Conservation (phyloP, 2,329 filamentous ascomycete genomes). For the Fusarium begoniae region DNA sequence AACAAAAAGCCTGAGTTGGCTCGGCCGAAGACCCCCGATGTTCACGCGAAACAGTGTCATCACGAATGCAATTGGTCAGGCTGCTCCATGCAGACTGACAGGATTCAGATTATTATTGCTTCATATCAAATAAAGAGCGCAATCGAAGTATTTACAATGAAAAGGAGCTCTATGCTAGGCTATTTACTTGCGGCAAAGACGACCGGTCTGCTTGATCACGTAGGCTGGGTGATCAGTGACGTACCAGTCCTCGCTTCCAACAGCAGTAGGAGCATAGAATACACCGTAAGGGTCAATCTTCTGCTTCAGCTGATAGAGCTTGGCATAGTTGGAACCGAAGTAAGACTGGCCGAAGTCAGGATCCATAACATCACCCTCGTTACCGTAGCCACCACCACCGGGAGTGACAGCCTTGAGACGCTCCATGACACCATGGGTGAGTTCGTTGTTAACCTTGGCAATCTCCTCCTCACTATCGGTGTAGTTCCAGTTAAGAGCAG, state of each 20-base stretch:
- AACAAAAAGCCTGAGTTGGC: too few relatives aligned
- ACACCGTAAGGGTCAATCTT: constrained; percentile 48
- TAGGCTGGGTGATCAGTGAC: constrained; percentile 20
- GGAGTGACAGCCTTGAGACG: constrained; percentile 38
- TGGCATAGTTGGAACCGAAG: constrained; percentile 49
- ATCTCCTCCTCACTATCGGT: constrained; percentile 11
- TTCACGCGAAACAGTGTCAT: not conserved
- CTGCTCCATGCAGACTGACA: not conserved
- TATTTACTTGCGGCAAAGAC: constrained; percentile 24
- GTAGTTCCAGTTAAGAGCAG: constrained; percentile 38
- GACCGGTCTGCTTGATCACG: constrained; percentile 29
- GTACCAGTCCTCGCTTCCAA: constrained; percentile 51
- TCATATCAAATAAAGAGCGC: not conserved
- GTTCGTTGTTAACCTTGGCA: constrained; percentile 42
- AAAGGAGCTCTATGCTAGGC: not conserved
- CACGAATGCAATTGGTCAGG: not conserved
- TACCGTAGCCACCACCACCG: constrained; percentile 41
- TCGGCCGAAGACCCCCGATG: too few relatives aligned
- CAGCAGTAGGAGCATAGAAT: constrained; percentile 49
- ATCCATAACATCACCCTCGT: constrained; percentile 50
- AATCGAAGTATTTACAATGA: not conserved
- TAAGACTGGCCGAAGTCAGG: constrained; percentile 49
- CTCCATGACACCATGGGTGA: constrained; percentile 28
- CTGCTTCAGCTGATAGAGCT: constrained; percentile 48
- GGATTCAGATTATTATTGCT: not conserved